Evolutionary conservation across 192 early-diverging fungal genomes (phyloP), one percentile per base, ranked within the genome.

Genomic region (Gaertneriomyces sp.): DNA sequence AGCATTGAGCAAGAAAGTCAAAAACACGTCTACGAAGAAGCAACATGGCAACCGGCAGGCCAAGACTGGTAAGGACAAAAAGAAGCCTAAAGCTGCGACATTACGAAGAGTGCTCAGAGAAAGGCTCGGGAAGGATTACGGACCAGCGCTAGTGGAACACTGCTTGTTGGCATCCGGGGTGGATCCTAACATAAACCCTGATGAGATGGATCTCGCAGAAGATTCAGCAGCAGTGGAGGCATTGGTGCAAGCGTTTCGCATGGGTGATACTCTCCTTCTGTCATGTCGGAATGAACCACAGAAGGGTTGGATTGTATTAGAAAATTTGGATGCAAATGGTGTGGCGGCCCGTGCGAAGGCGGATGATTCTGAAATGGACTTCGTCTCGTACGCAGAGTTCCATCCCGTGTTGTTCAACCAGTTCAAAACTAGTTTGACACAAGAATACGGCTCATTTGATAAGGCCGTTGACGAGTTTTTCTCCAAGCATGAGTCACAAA

Each of bases 401-500:
- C 69, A 80, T 63, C 82, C 82, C 2, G 75, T 76, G 54, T 53
- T 65, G 40, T 74, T 76, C 45, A 7, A 58, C 8, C 76, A 83
- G 45, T 70, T 79, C 42, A 42, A 14, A 9, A 17, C 51, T 20
- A 41, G 38, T 14, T 42, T 42, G 14, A 9, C 6, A 45, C 7
- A 6, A 38, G 87, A 90, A 56, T 96, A 80, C 47, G 75, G 78
- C 33, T 82, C 86, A 7, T 97, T 97, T 81, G 84, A 93, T 65
- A 79, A 84, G 39, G 83, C 89, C 0, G 94, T 93, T 0, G 96
- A 99, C 60, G 89, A 92, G 67, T 99, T 90, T 73, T 98, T 90
- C 70, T 94, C 94, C 0, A 85, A 90, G 38, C 79, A 94, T 33
- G 96, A 99, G 73, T 78, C 89, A 6, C 94, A 96, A 70, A 85